phyloP scores from a whole-genome alignment of 495 filamentous ascomycete species.

The Trichoderma asperelloides region DNA sequence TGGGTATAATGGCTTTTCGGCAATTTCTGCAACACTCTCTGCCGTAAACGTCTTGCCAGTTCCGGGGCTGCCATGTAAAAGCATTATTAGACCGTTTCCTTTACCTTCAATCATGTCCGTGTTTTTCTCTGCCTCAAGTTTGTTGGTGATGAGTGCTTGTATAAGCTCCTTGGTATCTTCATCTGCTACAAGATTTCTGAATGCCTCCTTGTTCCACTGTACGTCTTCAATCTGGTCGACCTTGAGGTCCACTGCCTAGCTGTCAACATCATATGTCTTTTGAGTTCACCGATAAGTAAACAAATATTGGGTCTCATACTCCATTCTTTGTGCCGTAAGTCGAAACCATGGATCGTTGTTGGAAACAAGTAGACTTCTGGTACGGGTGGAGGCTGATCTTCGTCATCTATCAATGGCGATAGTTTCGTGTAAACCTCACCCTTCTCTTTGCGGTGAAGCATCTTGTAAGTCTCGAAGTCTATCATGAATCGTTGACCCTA shows the following conservation, averaged over 20 bases:
- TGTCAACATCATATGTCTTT: too few species aligned
- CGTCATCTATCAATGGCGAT: too few species aligned
- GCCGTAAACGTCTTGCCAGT: constrained; percentile 47
- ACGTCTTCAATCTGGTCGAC: constrained; percentile 19
- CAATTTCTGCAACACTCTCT: constrained; percentile 32
- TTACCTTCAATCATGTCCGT: constrained; percentile 36
- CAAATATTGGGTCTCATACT: too few species aligned
- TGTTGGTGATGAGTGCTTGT: constrained; percentile 32
- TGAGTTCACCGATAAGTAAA: too few species aligned
- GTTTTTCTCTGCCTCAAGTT: constrained; percentile 16
- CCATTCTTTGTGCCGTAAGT: too few species aligned
- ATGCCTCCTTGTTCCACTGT: constrained; percentile 39
- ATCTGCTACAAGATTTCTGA: constrained; percentile 41
- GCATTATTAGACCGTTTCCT: constrained; percentile 42
- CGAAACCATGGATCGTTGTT: too few species aligned
- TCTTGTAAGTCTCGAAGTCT: too few species aligned
- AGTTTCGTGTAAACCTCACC: too few species aligned
- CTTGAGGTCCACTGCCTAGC: constrained; percentile 6
- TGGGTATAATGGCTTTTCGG: constrained; percentile 29
- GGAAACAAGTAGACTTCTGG: too few species aligned
- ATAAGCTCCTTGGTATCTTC: constrained; percentile 39
- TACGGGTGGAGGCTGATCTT: too few species aligned
- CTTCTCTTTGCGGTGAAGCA: too few species aligned
- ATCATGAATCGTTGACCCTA: too few species aligned
- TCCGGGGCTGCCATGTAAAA: constrained; percentile 44